Evolutionary conservation across 78 protist species (phyloP), one percentile per base, ranked within the genome.

Genomic region (Polysphondylium violaceum): DNA sequence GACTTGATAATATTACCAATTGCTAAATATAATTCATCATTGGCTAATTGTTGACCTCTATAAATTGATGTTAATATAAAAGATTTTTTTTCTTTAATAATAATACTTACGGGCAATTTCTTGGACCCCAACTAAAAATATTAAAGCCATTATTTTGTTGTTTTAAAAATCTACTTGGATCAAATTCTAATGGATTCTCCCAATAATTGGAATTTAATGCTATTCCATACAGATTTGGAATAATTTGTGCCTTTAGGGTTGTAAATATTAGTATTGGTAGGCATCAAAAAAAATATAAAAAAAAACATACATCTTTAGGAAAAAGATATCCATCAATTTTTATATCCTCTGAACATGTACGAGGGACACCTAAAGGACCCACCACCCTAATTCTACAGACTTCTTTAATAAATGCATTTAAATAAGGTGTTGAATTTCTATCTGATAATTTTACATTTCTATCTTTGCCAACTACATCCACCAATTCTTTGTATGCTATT

Each of bases 221-320:
- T 38, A 65, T 6, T 38, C 55, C 51, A 7, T 21, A 38, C 11
- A 14, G 40, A 65, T 65, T 65, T 11, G 40, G 33, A 8, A 72
- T 19, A 21, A 72, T 11, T 72, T 69, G 76, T 19, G 76, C 6
- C 11, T 47, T 47, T 47, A 47, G 11, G 53, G 53, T 47, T 47
- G 53, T 47, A 47, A 47, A 47, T 47, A 11, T 47, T 47, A 47
- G n/a, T n/a, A n/a, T n/a, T n/a, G n/a, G n/a, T n/a, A n/a, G n/a
- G n/a, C n/a, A n/a, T n/a, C n/a, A n/a, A n/a, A n/a, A n/a, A n/a
- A n/a, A n/a, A n/a, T n/a, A n/a, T n/a, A n/a, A n/a, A n/a, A n/a
- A n/a, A 56, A n/a, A n/a, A n/a, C n/a, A n/a, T n/a, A n/a, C 73
- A 75, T 19, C 56, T 19, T 65, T 78, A 65, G 88, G 88, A 51